phyloP scores from a whole-genome alignment of 208 protist genomes.

The Trypanosoma congolense region DNA sequence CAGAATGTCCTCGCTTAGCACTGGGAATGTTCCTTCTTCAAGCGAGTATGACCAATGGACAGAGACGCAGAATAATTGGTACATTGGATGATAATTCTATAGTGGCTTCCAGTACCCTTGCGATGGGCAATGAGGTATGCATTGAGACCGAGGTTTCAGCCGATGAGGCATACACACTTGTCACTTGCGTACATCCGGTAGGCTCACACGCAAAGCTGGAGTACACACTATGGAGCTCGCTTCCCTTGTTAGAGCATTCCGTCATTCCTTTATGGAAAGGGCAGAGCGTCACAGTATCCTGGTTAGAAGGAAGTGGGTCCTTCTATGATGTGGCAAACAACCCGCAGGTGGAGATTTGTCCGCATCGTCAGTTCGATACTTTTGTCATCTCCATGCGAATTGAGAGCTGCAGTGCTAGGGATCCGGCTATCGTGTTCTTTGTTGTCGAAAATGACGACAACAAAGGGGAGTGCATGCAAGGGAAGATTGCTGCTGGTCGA shows the following conservation, averaged over 20 bases:
- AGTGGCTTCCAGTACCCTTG: conserved; percentile 34
- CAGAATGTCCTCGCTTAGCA: conserved; percentile 9
- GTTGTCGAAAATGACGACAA: conserved; percentile 47
- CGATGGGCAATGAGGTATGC: conserved; percentile 36
- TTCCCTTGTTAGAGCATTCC: conserved; percentile 29
- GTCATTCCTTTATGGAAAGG: conserved; percentile 54
- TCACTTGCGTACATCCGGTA: conserved; percentile 47
- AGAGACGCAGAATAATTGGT: conserved; percentile 29
- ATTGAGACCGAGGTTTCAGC: conserved; percentile 25
- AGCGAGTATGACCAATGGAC: conserved; percentile 19
- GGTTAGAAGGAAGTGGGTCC: conserved; percentile 51
- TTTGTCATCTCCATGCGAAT: conserved; percentile 67
- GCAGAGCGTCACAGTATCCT: conserved; percentile 36
- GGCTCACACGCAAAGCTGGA: conserved; percentile 30
- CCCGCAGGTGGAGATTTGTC: conserved; percentile 80
- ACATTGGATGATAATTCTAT: conserved; percentile 23
- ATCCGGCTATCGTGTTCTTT: conserved; percentile 66
- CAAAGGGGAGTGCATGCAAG: conserved; percentile 45
- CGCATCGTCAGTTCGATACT: conserved; percentile 29
- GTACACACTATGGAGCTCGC: conserved; percentile 60
- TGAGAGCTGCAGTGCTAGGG: conserved; percentile 39
- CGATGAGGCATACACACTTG: conserved; percentile 41
- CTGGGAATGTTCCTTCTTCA: conserved; percentile 24
- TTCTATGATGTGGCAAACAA: conserved; percentile 70
- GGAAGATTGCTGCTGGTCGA: conserved; percentile 38